phyloP scores from a whole-genome alignment of 1,139 yeast genomes.

The Kurtzmaniella quercitrusa region DNA sequence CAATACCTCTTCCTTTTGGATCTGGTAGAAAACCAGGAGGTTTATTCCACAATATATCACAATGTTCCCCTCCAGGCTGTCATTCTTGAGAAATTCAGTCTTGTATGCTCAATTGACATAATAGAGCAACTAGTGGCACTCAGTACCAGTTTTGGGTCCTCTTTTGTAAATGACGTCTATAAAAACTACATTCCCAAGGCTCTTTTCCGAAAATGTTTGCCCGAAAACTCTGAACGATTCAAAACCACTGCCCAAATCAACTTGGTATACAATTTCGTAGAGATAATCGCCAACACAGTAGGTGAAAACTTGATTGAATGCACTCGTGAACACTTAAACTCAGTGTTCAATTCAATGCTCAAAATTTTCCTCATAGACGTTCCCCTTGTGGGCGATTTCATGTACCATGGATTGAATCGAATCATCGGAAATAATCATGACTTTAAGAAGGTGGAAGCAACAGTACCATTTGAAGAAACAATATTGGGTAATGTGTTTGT shows the following conservation, averaged over 20 bases:
- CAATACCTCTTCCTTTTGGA: slow-evolving; percentile 23
- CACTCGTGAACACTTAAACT: slow-evolving; percentile 12
- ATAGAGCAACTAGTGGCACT: slow-evolving; percentile 38
- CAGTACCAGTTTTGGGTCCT: slow-evolving; percentile 20
- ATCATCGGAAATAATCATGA: slow-evolving; percentile 49
- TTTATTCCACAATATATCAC: slow-evolving; percentile 22
- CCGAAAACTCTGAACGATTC: slow-evolving; percentile 38
- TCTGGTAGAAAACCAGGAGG: slow-evolving; percentile 25
- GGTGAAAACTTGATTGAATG: slow-evolving; percentile 27
- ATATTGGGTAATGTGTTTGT: slow-evolving; percentile 22
- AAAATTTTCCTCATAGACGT: slow-evolving; percentile 38
- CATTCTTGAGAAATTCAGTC: slow-evolving; percentile 46
- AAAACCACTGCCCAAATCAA: slow-evolving; percentile 36
- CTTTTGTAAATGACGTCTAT: slow-evolving; percentile 23
- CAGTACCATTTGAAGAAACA: slow-evolving; percentile 26
- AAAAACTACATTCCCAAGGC: slow-evolving; percentile 15
- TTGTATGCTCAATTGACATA: slow-evolving; percentile 51
- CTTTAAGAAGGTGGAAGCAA: slow-evolving; percentile 26
- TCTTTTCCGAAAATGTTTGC: slow-evolving; percentile 27
- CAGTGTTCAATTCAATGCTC: slow-evolving; percentile 33
- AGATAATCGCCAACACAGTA: slow-evolving; percentile 38
- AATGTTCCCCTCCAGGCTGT: slow-evolving; percentile 37
- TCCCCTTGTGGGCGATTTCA: slow-evolving; percentile 35
- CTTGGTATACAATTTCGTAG: slow-evolving; percentile 32
- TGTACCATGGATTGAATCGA: slow-evolving; percentile 51